Evolutionary conservation across 345 rosid genomes (phyloP).

Genomic region (Viola odorata): DNA sequence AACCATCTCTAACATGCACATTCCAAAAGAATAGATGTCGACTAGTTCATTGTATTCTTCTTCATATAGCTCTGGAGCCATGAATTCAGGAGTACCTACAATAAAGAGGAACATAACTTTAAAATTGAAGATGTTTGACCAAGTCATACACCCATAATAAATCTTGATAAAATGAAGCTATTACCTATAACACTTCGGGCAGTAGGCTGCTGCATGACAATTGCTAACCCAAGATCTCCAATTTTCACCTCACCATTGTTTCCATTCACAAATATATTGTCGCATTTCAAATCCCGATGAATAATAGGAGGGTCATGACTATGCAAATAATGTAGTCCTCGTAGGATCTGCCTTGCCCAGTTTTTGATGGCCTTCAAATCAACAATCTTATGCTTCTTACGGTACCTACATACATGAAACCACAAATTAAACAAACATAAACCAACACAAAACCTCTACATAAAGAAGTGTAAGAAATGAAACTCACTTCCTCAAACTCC

Average conservation of each 20-base stretch:
- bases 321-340: conserved; percentile 83
- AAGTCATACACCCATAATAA: neutral
- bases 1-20: conserved; percentile 93
- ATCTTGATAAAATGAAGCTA: neutral
- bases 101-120: conserved; percentile 6
- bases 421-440: conserved; percentile 21
- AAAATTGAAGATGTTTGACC: neutral
- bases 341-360: conserved; percentile 90
- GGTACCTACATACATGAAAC: conserved; percentile 48
- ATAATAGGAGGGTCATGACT: conserved; percentile 88
- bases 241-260: conserved; percentile 96
- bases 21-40: conserved; percentile 86
- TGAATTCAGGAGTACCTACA: conserved; percentile 83
- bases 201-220: conserved; percentile 64
- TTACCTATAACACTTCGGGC: conserved; percentile 91
- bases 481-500: conserved; percentile 75
- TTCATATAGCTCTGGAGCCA: conserved; percentile 95
- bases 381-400: conserved; percentile 84
- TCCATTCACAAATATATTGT: conserved; percentile 92
- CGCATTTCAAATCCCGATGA: conserved; percentile 94
- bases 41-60: conserved; percentile 94
- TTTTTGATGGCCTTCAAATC: conserved; percentile 84
- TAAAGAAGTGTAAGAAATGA: conserved; percentile 8
- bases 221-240: conserved; percentile 89
- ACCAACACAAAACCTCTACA: conserved; percentile 6